phyloP scores from a whole-genome alignment of 176 grass and related monocot genomes.

The Oropetium thomaeum region DNA sequence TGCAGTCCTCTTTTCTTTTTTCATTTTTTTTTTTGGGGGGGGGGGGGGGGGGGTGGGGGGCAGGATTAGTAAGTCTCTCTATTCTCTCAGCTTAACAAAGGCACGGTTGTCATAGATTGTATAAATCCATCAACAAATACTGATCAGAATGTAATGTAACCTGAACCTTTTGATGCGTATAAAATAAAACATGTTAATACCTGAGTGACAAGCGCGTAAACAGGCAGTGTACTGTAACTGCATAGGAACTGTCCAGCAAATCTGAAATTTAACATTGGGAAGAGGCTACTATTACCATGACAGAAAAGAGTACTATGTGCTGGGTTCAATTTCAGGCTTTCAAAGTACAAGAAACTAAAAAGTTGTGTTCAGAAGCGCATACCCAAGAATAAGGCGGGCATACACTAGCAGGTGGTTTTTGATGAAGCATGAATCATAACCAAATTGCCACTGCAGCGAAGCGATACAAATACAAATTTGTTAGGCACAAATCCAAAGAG shows the following conservation, averaged over 20 bases:
- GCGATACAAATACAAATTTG: neutral
- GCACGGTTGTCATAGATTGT: no score
- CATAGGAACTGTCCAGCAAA: conserved; percentile 91
- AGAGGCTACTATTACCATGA: neutral
- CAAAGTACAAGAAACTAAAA: neutral
- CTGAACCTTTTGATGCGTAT: neutral
- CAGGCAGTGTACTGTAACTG: conserved; percentile 95
- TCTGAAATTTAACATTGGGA: conserved; percentile 39
- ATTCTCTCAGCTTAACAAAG: no score
- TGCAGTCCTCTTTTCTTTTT: neutral
- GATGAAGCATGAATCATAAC: conserved; percentile 95
- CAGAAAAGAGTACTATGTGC: neutral
- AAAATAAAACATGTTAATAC: conserved; percentile 51
- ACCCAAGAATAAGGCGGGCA: conserved; percentile 93
- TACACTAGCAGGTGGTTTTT: conserved; percentile 88
- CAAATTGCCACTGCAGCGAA: conserved; percentile 92
- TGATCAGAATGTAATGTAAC: neutral
- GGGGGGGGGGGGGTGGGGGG: no score
- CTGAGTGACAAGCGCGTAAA: conserved; percentile 90
- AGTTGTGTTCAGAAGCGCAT: conserved; percentile 11
- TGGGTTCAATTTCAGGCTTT: neutral
- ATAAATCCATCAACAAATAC: neutral
- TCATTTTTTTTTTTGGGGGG: no score
- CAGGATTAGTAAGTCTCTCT: no score
- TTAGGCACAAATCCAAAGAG: conserved; percentile 2